Evolutionary conservation across 768 basidiomycete genomes (phyloP).

Genomic region (Phylloporus sp.): DNA sequence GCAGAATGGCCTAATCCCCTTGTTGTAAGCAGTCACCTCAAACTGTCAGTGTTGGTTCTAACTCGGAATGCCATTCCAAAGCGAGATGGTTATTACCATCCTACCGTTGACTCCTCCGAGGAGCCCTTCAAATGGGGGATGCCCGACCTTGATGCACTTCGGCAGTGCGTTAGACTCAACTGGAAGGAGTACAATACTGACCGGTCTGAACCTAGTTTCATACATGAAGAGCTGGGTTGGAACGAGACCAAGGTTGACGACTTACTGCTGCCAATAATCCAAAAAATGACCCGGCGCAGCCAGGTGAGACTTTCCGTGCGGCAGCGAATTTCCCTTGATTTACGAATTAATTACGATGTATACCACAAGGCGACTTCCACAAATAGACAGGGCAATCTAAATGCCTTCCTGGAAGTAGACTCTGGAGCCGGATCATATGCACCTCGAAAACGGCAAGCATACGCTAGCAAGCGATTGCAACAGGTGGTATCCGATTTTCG

Average conservation of each 20-base stretch:
- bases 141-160: slow-evolving; percentile 91
- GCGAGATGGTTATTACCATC: slow-evolving; percentile 92
- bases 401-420: slow-evolving; percentile 69
- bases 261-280: slow-evolving; percentile 86
- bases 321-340: background rate
- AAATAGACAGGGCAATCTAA: slow-evolving; percentile 76
- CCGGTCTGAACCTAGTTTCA: slow-evolving; percentile 44
- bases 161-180: slow-evolving; percentile 51
- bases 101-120: slow-evolving; percentile 84
- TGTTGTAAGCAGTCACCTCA: slow-evolving; percentile 55
- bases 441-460: slow-evolving; percentile 77
- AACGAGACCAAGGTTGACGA: slow-evolving; percentile 80
- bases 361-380: slow-evolving; percentile 48
- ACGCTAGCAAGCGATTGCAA: slow-evolving; percentile 83
- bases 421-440: slow-evolving; percentile 66
- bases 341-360: slow-evolving; percentile 1
- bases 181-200: slow-evolving; percentile 11
- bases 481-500: slow-evolving; percentile 81
- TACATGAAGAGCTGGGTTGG: slow-evolving; percentile 82
- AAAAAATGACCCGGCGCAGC: slow-evolving; percentile 77
- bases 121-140: slow-evolving; percentile 97
- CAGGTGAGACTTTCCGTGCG: slow-evolving; percentile 45
- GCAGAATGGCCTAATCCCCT: slow-evolving; percentile 89
- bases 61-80: slow-evolving; percentile 28
- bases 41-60: slow-evolving; percentile 3